Conservation (phyloP, 176 grass and related monocot species). For the Carex pumila region DNA sequence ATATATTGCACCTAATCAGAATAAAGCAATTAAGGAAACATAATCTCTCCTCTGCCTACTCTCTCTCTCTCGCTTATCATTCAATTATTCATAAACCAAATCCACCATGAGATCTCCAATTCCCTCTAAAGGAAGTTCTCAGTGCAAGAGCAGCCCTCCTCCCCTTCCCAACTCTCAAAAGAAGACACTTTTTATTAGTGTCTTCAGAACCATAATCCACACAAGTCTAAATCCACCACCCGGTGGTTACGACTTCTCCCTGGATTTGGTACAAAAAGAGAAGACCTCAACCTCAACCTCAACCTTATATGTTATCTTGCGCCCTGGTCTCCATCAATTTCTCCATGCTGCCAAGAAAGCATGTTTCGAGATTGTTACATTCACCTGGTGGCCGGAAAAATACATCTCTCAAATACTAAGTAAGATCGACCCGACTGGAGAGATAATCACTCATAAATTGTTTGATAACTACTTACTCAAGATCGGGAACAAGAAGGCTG, state of each 20-base stretch:
- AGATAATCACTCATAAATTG: neutral
- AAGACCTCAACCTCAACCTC: too few species aligned
- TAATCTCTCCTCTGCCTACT: neutral
- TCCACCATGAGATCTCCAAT: neutral
- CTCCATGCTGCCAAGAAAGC: neutral
- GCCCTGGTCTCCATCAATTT: neutral
- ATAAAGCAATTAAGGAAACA: too few species aligned
- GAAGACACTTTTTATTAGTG: neutral
- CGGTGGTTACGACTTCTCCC: neutral
- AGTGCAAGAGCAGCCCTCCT: neutral
- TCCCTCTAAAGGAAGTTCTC: neutral
- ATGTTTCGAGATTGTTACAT: neutral
- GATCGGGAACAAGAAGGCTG: neutral
- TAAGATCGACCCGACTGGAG: neutral
- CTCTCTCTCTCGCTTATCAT: neutral
- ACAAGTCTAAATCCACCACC: neutral
- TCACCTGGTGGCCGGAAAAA: neutral
- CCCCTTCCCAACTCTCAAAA: neutral
- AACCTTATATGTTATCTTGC: neutral
- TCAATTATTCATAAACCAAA: neutral
- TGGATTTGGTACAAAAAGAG: neutral
- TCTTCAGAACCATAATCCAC: neutral
- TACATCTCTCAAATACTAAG: neutral
- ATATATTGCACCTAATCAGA: too few species aligned
- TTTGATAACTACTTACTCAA: neutral